Evolutionary conservation across 1,139 yeast species (phyloP), one percentile per base, ranked within the genome.

Genomic region (Nakaseomyces delphensis): DNA sequence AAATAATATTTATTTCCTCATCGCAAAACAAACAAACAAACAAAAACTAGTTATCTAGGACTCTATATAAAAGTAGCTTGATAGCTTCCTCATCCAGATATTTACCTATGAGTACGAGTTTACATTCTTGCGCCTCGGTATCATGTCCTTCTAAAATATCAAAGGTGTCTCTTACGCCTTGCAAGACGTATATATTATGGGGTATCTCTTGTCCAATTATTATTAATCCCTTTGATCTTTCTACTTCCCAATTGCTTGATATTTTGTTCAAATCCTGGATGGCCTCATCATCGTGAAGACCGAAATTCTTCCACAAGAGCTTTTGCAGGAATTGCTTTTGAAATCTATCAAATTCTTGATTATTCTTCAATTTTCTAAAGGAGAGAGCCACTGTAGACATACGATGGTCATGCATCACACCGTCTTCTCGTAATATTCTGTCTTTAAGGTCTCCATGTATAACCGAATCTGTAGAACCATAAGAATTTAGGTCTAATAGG

Each of bases 131-230:
- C 5, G 70, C 70, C 15, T 66, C 62, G 5, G 68, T 63, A 2
- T 64, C 66, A 2, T 69, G 69, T 0, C 72, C 76, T 0, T 74
- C 77, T 4, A 82, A 71, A 1, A 86, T 69, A 49, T 91, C 98
- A 61, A 86, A 91, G 0, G 95, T 85, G 46, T 86, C 94, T 47
- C 97, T 69, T 0, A 91, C 98, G 4, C 95, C 97, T 59, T 91
- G 98, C n/a, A 91, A 66, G 1, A 91, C 87, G 47, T 74, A 68
- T n/a, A 73, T 77, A 1, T 46, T 47, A 1, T 46, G 44, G 3
- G 32, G 21, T 13, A 11, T 31, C 9, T 31, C 35, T 51, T 58
- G 6, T 57, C 57, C 57, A 2, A 79, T 73, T 14, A 86, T 52
- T 6, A 85, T 62, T 13, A 62, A 41, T 0, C 96, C 98, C 58